Conservation (phyloP, 345 rosid species). For the Heritiera fomes region DNA sequence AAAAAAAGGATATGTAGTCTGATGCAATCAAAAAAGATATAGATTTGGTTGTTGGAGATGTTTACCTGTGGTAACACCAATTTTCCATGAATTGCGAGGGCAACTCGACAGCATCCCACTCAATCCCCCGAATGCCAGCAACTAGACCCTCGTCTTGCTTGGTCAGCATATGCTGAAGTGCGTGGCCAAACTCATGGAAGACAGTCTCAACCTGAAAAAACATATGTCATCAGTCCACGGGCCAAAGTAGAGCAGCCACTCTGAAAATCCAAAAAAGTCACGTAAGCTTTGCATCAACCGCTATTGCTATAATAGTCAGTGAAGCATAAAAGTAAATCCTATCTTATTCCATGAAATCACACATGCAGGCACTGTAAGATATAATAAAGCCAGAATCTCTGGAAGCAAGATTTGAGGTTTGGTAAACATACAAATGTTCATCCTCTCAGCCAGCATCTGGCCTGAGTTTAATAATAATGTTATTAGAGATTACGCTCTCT, state of each 20-base stretch:
- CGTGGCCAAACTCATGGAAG: constrained; percentile 97
- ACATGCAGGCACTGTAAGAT: background rate
- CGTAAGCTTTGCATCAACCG: background rate
- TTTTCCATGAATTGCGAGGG: constrained; percentile 98
- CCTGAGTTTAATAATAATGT: background rate
- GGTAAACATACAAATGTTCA: background rate
- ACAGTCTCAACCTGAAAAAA: constrained; percentile 81
- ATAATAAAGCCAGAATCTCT: background rate
- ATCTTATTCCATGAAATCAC: background rate
- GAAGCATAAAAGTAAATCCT: background rate
- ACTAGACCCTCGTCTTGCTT: constrained; percentile 87
- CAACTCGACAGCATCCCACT: constrained; percentile 96
- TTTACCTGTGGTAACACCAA: constrained; percentile 95
- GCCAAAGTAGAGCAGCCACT: background rate
- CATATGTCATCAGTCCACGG: background rate
- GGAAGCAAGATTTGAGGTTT: background rate
- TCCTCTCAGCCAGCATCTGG: background rate
- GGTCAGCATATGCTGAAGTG: constrained; percentile 96
- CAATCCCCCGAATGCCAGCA: constrained; percentile 83
- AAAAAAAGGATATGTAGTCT: background rate
- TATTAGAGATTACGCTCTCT: constrained; percentile 2
- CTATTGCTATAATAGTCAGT: background rate
- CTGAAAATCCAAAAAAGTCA: background rate
- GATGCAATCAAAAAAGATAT: constrained; percentile 6
- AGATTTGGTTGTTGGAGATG: background rate